These are phyloP conservation scores for Cystobasidium tubakii DNA, from an alignment of 768 basidiomycete genomes.

Conservation along the genomic window DNA sequence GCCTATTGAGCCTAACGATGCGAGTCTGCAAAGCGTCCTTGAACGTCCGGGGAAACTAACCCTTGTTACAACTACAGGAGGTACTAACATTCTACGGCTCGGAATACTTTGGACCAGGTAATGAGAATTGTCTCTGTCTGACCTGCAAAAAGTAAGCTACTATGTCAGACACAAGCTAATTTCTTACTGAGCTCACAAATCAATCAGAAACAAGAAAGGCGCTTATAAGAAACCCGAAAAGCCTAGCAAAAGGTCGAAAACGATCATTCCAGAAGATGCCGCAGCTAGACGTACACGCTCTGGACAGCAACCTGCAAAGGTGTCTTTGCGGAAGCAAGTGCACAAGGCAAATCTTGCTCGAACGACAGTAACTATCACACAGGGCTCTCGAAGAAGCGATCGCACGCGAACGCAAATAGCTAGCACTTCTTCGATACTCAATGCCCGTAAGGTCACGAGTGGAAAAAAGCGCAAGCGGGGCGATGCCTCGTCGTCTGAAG, in stretches of 20 bases:
- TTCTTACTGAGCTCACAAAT: not conserved
- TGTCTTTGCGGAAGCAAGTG: not conserved
- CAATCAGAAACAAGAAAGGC: constrained; percentile 15
- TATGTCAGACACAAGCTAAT: not conserved
- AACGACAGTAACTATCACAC: not conserved
- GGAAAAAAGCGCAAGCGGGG: not conserved
- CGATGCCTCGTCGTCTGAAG: not conserved
- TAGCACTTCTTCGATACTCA: not conserved
- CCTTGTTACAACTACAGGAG: constrained; percentile 24
- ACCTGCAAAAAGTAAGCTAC: constrained; percentile 31
- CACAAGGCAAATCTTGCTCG: not conserved
- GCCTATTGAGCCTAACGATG: constrained; percentile 25
- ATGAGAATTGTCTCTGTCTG: constrained; percentile 29
- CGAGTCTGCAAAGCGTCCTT: not conserved
- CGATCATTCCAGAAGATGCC: not conserved
- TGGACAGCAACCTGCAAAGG: not conserved
- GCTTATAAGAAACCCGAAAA: constrained; percentile 12
- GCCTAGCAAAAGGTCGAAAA: not conserved
- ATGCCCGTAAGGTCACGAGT: not conserved
- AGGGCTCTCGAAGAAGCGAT: not conserved
- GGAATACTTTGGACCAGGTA: constrained; percentile 36
- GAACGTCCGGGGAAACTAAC: too few species aligned
- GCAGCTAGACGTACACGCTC: constrained; percentile 5
- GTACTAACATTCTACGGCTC: constrained; percentile 38
- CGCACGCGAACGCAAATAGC: not conserved